These are phyloP conservation scores for Trichoderma harzianum DNA, from an alignment of 2,329 filamentous ascomycete genomes.

Conservation along the genomic window DNA sequence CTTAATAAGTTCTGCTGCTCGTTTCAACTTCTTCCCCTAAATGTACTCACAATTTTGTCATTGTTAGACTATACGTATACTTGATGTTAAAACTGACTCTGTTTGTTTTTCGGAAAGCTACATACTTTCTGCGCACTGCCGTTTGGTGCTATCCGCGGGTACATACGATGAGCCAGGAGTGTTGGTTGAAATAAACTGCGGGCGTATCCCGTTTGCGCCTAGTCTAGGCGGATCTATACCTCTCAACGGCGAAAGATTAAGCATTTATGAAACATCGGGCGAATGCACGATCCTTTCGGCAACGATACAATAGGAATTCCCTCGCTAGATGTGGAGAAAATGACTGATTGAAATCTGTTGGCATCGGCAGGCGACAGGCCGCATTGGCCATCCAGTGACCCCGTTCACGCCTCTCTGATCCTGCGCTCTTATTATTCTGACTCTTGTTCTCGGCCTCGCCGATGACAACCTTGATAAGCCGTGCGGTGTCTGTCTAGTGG, in stretches of 20 bases:
- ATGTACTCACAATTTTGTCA: no score
- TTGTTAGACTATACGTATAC: no score
- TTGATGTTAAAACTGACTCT: neutral
- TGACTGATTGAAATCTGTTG: neutral
- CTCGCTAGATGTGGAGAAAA: neutral
- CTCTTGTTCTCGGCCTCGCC: neutral
- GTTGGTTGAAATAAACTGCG: neutral
- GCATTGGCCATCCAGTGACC: neutral
- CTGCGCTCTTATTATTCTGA: neutral
- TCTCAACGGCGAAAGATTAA: neutral
- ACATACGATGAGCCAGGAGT: neutral
- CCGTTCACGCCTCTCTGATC: neutral
- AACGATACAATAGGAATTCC: neutral
- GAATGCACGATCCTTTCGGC: neutral
- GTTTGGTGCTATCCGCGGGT: neutral
- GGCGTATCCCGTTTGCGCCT: neutral
- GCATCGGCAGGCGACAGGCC: neutral
- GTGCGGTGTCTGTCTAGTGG: no score
- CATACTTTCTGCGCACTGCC: neutral
- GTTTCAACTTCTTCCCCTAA: no score
- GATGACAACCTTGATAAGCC: no score
- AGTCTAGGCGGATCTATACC: neutral
- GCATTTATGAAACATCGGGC: neutral
- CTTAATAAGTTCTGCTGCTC: no score
- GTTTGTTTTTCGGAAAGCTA: neutral